These are phyloP conservation scores for Talaromyces borbonicus DNA, from an alignment of 495 filamentous ascomycete genomes.

Conservation along the genomic window DNA sequence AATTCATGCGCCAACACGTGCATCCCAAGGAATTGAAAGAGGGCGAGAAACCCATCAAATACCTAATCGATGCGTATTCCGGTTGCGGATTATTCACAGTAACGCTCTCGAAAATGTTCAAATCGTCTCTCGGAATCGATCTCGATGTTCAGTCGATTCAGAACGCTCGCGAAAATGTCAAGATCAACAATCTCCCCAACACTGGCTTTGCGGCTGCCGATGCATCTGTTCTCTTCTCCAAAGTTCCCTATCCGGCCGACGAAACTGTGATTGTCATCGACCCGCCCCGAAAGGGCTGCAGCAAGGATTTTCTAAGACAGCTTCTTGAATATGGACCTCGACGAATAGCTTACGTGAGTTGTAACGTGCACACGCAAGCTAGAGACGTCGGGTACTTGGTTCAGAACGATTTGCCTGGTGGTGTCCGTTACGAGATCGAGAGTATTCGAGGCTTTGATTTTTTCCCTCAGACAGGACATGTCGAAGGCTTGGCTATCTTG, in stretches of 20 bases:
- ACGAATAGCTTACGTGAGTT: constrained; percentile 86
- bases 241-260: constrained; percentile 56
- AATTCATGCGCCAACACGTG: constrained; percentile 78
- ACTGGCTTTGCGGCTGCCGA: constrained; percentile 79
- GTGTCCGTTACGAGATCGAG: constrained; percentile 73
- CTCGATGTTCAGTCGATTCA: constrained; percentile 61
- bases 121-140: constrained; percentile 57
- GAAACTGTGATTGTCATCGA: constrained; percentile 88
- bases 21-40: constrained; percentile 32
- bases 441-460: constrained; percentile 92
- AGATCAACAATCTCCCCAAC: constrained; percentile 58
- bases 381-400: constrained; percentile 82
- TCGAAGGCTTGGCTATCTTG: constrained; percentile 86
- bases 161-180: constrained; percentile 69
- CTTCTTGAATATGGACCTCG: constrained; percentile 63
- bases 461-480: constrained; percentile 96
- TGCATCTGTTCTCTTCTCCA: constrained; percentile 69
- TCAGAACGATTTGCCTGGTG: constrained; percentile 43
- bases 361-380: constrained; percentile 96
- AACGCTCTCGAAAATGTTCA: constrained; percentile 76
- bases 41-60: constrained; percentile 47
- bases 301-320: constrained; percentile 72
- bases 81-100: constrained; percentile 96
- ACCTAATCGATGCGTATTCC: constrained; percentile 94
- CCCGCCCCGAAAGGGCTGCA: constrained; percentile 91